Conservation (phyloP, 2,329 filamentous ascomycete genomes). For the Ophiobolus disseminans region DNA sequence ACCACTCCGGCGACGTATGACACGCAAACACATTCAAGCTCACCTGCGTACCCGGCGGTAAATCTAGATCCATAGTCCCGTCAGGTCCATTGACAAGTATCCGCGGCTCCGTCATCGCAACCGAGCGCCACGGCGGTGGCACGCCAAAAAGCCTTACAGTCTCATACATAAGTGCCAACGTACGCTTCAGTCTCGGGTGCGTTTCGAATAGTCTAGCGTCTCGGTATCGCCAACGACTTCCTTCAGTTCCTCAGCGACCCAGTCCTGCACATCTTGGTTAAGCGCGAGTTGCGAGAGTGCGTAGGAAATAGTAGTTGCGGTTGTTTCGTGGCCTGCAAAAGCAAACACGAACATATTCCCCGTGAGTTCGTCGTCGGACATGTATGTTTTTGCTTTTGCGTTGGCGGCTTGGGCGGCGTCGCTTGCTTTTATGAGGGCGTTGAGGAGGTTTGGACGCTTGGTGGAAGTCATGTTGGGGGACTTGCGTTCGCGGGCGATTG, state of each 20-base stretch:
- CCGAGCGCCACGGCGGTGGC: slow-evolving; percentile 7
- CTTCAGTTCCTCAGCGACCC: slow-evolving; percentile 59
- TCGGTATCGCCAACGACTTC: slow-evolving; percentile 38
- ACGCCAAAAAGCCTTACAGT: neutral
- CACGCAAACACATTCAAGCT: slow-evolving; percentile 22
- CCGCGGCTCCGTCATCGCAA: slow-evolving; percentile 3
- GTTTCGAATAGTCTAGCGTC: slow-evolving; percentile 48
- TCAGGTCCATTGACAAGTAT: slow-evolving; percentile 2
- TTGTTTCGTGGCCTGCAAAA: slow-evolving; percentile 38
- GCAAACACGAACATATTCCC: slow-evolving; percentile 40
- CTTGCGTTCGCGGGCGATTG: slow-evolving; percentile 16
- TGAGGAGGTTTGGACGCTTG: slow-evolving; percentile 32
- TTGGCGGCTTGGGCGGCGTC: slow-evolving; percentile 9
- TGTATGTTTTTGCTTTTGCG: neutral
- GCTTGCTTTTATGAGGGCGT: slow-evolving; percentile 33
- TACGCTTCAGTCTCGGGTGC: slow-evolving; percentile 54
- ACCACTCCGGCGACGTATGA: slow-evolving; percentile 36
- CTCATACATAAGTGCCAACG: slow-evolving; percentile 56
- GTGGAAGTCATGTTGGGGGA: neutral
- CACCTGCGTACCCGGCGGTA: slow-evolving; percentile 16
- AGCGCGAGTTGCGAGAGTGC: slow-evolving; percentile 55
- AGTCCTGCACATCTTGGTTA: slow-evolving; percentile 59
- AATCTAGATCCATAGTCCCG: neutral
- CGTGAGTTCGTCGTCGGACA: slow-evolving; percentile 31
- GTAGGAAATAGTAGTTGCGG: slow-evolving; percentile 58